Conservation (phyloP, 805 yeast genomes). For the Candida insectorum region DNA sequence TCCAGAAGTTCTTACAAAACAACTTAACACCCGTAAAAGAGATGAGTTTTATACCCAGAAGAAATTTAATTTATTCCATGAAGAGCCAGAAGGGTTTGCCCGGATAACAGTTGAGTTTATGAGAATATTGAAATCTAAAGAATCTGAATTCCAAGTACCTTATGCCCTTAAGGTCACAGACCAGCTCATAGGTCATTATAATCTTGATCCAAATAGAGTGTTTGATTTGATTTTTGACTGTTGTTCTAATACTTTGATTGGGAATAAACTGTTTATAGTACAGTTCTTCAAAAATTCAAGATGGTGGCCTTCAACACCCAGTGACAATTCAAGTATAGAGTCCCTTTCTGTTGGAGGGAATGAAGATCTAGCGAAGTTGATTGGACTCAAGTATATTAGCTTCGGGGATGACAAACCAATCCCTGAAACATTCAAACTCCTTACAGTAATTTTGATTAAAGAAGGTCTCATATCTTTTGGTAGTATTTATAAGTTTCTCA, state of each 20-base stretch:
- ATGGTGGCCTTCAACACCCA: slow-evolving; percentile 61
- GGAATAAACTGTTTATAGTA: slow-evolving; percentile 46
- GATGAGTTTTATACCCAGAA: slow-evolving; percentile 47
- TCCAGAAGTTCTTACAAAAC: slow-evolving; percentile 29
- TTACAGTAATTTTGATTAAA: slow-evolving; percentile 58
- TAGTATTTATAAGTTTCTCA: slow-evolving; percentile 52
- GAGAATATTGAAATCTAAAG: slow-evolving; percentile 33
- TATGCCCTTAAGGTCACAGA: slow-evolving; percentile 48
- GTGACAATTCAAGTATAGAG: slow-evolving; percentile 30
- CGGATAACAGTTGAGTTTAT: slow-evolving; percentile 52
- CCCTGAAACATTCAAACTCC: slow-evolving; percentile 42
- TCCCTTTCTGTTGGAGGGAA: slow-evolving; percentile 50
- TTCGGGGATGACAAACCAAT: slow-evolving; percentile 27
- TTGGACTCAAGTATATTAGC: slow-evolving; percentile 44
- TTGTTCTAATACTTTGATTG: slow-evolving; percentile 41
- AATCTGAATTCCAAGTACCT: slow-evolving; percentile 38
- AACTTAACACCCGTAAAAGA: slow-evolving; percentile 33
- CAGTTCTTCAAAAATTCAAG: slow-evolving; percentile 49
- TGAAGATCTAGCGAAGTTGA: slow-evolving; percentile 48
- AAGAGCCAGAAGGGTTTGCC: slow-evolving; percentile 77
- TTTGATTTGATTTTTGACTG: slow-evolving; percentile 61
- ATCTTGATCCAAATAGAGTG: slow-evolving; percentile 68
- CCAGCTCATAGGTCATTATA: slow-evolving; percentile 67
- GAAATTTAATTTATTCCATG: slow-evolving; percentile 66
- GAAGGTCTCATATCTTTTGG: slow-evolving; percentile 65